These are phyloP conservation scores for Backusella morwellensis DNA, from an alignment of 192 early-diverging fungal species.

Conservation along the genomic window DNA sequence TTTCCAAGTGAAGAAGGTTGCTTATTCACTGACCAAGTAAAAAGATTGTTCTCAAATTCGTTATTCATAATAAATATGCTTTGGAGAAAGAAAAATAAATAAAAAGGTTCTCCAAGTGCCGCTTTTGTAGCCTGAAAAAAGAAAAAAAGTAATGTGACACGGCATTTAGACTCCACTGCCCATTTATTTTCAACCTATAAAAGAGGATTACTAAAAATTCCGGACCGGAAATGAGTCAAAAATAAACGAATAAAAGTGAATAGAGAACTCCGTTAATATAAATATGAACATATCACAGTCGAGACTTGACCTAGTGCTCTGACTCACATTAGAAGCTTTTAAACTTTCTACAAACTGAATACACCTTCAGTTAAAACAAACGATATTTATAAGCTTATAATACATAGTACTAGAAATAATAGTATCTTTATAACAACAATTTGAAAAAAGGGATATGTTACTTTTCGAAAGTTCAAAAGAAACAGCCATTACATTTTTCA, in stretches of 20 bases:
- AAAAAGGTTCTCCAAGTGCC: neutral
- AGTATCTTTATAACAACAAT: neutral
- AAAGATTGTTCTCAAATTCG: neutral
- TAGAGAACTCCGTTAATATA: neutral
- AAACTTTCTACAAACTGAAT: neutral
- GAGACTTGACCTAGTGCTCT: neutral
- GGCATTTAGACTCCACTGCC: neutral
- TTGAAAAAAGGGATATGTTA: neutral
- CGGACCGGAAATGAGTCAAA: neutral
- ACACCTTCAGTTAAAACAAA: neutral
- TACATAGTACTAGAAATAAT: neutral
- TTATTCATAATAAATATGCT: neutral
- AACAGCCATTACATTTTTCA: neutral
- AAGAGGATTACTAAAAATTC: neutral
- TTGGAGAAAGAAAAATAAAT: neutral
- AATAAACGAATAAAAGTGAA: neutral
- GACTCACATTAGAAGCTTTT: neutral
- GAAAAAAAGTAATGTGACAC: neutral
- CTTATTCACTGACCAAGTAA: slow-evolving; percentile 4
- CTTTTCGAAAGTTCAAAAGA: neutral
- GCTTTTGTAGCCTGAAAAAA: neutral
- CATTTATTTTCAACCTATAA: neutral
- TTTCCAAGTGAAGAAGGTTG: neutral
- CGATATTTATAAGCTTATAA: neutral
- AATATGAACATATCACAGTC: neutral